Percentiles rank a stretch among this genome's conserved stretches.
Evolutionary conservation across 2,329 filamentous ascomycete genomes (phyloP).

Genomic region (Ceratocystiopsis brevicomis): DNA sequence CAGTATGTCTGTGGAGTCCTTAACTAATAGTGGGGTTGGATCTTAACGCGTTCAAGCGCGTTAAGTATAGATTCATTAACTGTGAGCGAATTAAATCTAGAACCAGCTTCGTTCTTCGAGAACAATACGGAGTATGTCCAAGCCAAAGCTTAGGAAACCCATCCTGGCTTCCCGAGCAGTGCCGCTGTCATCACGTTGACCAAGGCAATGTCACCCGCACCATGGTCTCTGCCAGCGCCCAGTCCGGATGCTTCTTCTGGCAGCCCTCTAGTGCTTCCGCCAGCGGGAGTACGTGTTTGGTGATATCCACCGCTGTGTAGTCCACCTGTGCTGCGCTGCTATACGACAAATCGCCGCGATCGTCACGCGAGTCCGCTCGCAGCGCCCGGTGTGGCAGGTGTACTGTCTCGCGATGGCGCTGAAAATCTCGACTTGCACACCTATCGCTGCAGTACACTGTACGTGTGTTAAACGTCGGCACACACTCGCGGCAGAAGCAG

Average conservation of each 20-base stretch:
- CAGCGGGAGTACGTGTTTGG: conserved; percentile 8
- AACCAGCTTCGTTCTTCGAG: background rate
- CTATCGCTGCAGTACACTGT: conserved; percentile 15
- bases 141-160: too few species aligned
- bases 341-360: conserved; percentile 7
- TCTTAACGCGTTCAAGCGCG: too few species aligned
- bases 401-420: conserved; percentile 15
- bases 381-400: conserved; percentile 13
- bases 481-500: conserved; percentile 17
- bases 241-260: conserved; percentile 10
- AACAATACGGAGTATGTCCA: too few species aligned
- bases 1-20: background rate
- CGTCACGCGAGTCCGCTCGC: conserved; percentile 7
- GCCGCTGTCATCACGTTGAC: background rate
- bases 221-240: conserved; percentile 4
- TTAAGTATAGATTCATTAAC: background rate
- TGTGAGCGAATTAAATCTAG: too few species aligned
- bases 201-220: conserved; percentile 4
- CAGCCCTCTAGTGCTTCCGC: conserved; percentile 6
- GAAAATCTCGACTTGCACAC: conserved; percentile 16
- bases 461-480: conserved; percentile 11
- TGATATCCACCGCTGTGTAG: conserved; percentile 9
- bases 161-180: too few species aligned
- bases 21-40: too few species aligned
- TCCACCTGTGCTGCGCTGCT: background rate